Conservation (phyloP, 768 basidiomycete species). For the Lactarius pseudohatsudake region DNA sequence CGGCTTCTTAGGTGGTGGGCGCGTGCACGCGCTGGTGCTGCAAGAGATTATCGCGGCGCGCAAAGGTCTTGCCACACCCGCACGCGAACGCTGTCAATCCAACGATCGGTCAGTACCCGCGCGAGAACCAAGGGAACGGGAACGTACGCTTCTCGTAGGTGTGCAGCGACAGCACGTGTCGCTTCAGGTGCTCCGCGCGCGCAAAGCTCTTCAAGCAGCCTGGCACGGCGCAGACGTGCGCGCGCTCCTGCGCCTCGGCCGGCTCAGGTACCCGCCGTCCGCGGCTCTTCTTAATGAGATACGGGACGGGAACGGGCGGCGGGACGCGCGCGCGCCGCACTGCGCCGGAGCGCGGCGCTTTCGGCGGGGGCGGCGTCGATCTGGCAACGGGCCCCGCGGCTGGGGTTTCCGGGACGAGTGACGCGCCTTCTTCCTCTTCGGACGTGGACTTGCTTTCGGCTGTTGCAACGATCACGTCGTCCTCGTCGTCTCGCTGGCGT, state of each 20-base stretch:
- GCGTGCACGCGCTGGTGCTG: slow-evolving; percentile 70
- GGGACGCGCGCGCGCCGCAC: slow-evolving; percentile 6
- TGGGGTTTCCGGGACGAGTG: background rate
- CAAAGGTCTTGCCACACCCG: slow-evolving; percentile 69
- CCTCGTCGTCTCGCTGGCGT: background rate
- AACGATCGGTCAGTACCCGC: background rate
- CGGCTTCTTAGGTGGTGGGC: background rate
- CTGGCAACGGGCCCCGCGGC: background rate
- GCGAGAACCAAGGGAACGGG: background rate
- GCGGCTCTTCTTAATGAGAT: slow-evolving; percentile 76
- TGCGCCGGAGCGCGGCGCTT: background rate
- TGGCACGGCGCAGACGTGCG: slow-evolving; percentile 64
- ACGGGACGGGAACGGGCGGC: slow-evolving; percentile 68
- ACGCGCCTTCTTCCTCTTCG: background rate
- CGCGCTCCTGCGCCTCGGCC: slow-evolving; percentile 41
- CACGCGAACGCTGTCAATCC: slow-evolving; percentile 53
- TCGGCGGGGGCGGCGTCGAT: background rate
- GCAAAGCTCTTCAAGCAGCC: slow-evolving; percentile 81
- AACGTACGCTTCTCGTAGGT: slow-evolving; percentile 80
- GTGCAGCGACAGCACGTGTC: slow-evolving; percentile 79
- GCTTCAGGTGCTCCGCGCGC: slow-evolving; percentile 76
- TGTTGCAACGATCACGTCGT: background rate
- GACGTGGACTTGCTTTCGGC: background rate
- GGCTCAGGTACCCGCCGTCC: slow-evolving; percentile 65
- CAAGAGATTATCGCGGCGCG: slow-evolving; percentile 72